Evolutionary conservation across 805 yeast species (phyloP).

Genomic region (Starmerella kuoi): DNA sequence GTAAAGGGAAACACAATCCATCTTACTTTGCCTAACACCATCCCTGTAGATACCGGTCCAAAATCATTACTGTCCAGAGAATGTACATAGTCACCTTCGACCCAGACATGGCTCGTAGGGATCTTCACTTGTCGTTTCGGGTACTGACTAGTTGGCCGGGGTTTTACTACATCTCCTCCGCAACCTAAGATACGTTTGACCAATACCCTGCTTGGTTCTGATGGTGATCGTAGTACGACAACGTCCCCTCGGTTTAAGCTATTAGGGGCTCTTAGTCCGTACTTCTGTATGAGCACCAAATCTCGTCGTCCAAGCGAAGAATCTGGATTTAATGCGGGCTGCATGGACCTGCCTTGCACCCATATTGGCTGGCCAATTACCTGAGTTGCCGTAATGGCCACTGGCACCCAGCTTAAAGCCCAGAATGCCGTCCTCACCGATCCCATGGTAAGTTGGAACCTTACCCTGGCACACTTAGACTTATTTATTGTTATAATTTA

Average conservation of each 20-base stretch:
- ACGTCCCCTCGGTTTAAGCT: constrained; percentile 54
- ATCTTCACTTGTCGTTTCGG: constrained; percentile 49
- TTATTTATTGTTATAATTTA: no score
- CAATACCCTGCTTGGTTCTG: constrained; percentile 60
- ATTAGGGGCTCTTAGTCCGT: constrained; percentile 37
- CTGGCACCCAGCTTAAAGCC: constrained; percentile 68
- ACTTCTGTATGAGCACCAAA: constrained; percentile 56
- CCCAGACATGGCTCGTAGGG: constrained; percentile 82
- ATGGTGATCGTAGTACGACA: constrained; percentile 64
- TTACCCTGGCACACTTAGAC: no score
- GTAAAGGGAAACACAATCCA: constrained; percentile 57
- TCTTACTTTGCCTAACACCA: constrained; percentile 66
- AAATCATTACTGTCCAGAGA: constrained; percentile 76
- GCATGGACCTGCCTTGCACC: constrained; percentile 75
- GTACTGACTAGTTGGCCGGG: constrained; percentile 38
- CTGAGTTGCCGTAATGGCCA: constrained; percentile 51
- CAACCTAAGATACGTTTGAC: constrained; percentile 70
- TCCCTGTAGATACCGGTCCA: constrained; percentile 77
- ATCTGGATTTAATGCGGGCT: constrained; percentile 74
- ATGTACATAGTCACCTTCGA: constrained; percentile 77
- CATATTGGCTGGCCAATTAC: constrained; percentile 62
- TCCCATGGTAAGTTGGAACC: neutral
- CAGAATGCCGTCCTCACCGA: constrained; percentile 23
- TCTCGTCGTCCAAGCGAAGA: constrained; percentile 30
- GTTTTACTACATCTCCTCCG: constrained; percentile 55